Evolutionary conservation across 2,329 filamentous ascomycete species (phyloP).

Genomic region (Penicillium vulpinum): DNA sequence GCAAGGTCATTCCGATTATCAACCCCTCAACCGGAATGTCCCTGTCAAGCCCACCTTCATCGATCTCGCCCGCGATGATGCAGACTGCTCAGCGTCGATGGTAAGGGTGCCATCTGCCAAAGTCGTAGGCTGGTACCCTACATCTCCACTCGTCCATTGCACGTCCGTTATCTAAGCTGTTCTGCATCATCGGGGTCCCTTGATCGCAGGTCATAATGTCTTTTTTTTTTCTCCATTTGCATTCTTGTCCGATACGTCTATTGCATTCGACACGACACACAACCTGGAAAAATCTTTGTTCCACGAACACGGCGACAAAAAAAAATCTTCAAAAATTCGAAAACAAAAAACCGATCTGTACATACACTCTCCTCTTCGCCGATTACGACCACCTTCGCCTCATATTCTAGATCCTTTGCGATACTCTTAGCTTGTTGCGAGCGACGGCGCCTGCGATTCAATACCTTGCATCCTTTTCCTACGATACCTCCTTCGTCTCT

Average conservation of each 20-base stretch:
- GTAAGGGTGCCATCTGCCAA: conserved; percentile 31
- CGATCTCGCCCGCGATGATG: conserved; percentile 65
- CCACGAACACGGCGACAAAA: conserved; percentile 29
- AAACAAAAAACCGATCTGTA: conserved; percentile 36
- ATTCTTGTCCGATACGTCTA: conserved; percentile 32
- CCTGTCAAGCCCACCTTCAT: conserved; percentile 83
- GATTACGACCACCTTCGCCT: conserved; percentile 38
- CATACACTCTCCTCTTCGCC: conserved; percentile 32
- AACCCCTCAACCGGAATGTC: conserved; percentile 88
- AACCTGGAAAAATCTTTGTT: conserved; percentile 30
- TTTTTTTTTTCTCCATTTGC: conserved; percentile 22
- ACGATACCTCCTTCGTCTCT: conserved; percentile 41
- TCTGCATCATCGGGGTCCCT: conserved; percentile 40
- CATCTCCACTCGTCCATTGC: conserved; percentile 33
- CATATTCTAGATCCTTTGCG: conserved; percentile 35
- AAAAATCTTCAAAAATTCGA: conserved; percentile 28
- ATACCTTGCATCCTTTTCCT: conserved; percentile 36
- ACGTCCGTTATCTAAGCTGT: conserved; percentile 30
- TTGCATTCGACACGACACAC: conserved; percentile 32
- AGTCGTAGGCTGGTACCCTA: conserved; percentile 24
- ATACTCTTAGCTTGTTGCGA: conserved; percentile 42
- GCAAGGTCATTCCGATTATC: conserved; percentile 96
- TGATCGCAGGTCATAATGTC: conserved; percentile 40
- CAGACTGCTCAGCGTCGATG: conserved; percentile 51
- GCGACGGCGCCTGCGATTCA: conserved; percentile 45